Conservation (phyloP, 2,329 filamentous ascomycete genomes). For the Ambrosiella xylebori region DNA sequence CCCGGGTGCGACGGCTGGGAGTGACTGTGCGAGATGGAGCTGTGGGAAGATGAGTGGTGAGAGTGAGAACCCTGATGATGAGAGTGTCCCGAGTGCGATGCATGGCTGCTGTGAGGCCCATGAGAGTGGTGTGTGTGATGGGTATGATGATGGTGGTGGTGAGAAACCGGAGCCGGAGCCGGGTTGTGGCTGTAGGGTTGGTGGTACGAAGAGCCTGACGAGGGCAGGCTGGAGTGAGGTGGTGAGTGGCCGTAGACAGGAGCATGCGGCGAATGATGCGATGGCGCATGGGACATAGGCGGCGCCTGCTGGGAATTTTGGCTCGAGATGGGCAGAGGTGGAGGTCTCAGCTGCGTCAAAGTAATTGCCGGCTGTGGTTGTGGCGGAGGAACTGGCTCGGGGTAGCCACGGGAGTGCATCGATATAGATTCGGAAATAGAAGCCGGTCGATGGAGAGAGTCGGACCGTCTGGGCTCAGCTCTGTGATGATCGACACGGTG, state of each 20-base stretch:
- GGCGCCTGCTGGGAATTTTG: neutral
- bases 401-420: slow-evolving; percentile 7
- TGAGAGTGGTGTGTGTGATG: slow-evolving; percentile 2
- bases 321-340: slow-evolving; percentile 12
- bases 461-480: neutral
- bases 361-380: slow-evolving; percentile 10
- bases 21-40: neutral
- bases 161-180: neutral
- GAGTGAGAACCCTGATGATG: neutral
- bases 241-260: slow-evolving; percentile 14
- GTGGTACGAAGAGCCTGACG: slow-evolving; percentile 16
- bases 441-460: neutral
- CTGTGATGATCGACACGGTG: slow-evolving; percentile 6
- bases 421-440: slow-evolving; percentile 1
- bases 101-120: slow-evolving; percentile 11
- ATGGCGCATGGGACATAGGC: slow-evolving; percentile 13
- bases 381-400: slow-evolving; percentile 2
- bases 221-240: slow-evolving; percentile 22
- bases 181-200: slow-evolving; percentile 1
- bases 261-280: slow-evolving; percentile 12
- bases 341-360: slow-evolving; percentile 14
- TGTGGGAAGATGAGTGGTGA: neutral
- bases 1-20: neutral
- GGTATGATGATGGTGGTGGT: slow-evolving; percentile 8
- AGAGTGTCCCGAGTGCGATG: slow-evolving; percentile 1